Conservation (phyloP, 2,329 filamentous ascomycete genomes). For the Colletotrichum neosansevieriae region DNA sequence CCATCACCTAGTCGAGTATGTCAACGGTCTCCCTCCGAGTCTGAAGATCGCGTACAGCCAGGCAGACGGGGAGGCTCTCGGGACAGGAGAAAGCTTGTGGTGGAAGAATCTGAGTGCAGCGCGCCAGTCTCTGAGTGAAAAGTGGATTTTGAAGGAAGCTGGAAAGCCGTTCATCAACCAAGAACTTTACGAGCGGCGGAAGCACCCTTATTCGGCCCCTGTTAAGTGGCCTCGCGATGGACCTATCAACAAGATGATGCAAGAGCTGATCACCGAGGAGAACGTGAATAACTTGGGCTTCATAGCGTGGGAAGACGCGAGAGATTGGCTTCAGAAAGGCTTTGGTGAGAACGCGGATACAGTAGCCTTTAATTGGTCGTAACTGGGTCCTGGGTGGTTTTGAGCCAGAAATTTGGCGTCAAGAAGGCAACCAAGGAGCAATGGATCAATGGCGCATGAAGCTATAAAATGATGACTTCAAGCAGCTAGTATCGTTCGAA, state of each 20-base stretch:
- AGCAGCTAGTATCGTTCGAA: not conserved
- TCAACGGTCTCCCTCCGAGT: slow-evolving; percentile 37
- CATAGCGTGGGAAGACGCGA: slow-evolving; percentile 52
- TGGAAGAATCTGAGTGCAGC: slow-evolving; percentile 35
- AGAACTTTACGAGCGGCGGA: slow-evolving; percentile 62
- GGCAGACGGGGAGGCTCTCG: slow-evolving; percentile 4
- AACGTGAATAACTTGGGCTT: slow-evolving; percentile 55
- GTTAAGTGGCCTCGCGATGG: slow-evolving; percentile 55
- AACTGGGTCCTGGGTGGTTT: slow-evolving; percentile 30
- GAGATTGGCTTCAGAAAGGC: slow-evolving; percentile 47
- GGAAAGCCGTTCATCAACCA: slow-evolving; percentile 52
- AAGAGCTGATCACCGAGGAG: slow-evolving; percentile 49
- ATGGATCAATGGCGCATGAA: not conserved
- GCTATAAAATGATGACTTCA: not conserved
- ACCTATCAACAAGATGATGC: slow-evolving; percentile 53
- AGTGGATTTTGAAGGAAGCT: slow-evolving; percentile 63
- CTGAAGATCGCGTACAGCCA: slow-evolving; percentile 24
- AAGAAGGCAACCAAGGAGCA: slow-evolving; percentile 7
- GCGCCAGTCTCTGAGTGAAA: slow-evolving; percentile 53
- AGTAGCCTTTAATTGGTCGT: slow-evolving; percentile 16
- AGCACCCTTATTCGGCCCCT: slow-evolving; percentile 62
- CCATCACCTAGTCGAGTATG: slow-evolving; percentile 47
- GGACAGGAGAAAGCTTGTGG: slow-evolving; percentile 33
- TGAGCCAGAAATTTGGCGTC: slow-evolving; percentile 28
- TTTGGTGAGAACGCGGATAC: slow-evolving; percentile 53